Evolutionary conservation across 2,329 filamentous ascomycete genomes (phyloP), one percentile per base, ranked within the genome.

Genomic region (Helotiales sp.): DNA sequence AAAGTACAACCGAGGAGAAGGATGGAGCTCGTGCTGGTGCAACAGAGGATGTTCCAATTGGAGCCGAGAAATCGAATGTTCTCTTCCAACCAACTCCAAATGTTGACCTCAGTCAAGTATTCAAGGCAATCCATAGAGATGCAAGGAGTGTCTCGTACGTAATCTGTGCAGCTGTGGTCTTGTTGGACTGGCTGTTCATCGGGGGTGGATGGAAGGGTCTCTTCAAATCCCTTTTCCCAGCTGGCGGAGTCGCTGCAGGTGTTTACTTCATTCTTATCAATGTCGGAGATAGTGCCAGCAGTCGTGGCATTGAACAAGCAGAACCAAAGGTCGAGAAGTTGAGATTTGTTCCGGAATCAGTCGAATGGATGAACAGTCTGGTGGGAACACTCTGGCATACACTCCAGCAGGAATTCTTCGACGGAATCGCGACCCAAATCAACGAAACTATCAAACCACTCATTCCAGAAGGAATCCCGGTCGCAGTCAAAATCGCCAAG

Each of bases 51-150:
- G 67, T 71, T 17, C 69, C 69, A 13, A 71, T 71, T 47, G 69
- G 69, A 61, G 69, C 67, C 8, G 69, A 71, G 52, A 71, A 71
- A n/a, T 69, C 67, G n/a, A 71, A 71, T 55, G 69, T 71, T 20
- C 62, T 71, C 2, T 71, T 71, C 60, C 65, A 71, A 7, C 69
- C 69, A 58, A 69, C 69, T 26, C 67, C 69, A 8, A 47, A 66
- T 17, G 65, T 69, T 10, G 55, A 71, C 52, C 64, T 71, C 6
- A 60, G 67, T 30, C 63, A 52, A 15, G 65, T 67, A n/a, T 71
- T 69, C 59, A 40, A 71, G n/a, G 61, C 67, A 6, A 58, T 71
- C 4, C 52, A 66, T 8, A 66, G 65, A 15, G 67, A 71, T 24
- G 32, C 66, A 1, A 40, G 47, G 55, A 52, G 22, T 26, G 67